Base-by-base conservation (phyloP, 768 basidiomycete genomes). In the Pulveroboletus sp. region DNA sequence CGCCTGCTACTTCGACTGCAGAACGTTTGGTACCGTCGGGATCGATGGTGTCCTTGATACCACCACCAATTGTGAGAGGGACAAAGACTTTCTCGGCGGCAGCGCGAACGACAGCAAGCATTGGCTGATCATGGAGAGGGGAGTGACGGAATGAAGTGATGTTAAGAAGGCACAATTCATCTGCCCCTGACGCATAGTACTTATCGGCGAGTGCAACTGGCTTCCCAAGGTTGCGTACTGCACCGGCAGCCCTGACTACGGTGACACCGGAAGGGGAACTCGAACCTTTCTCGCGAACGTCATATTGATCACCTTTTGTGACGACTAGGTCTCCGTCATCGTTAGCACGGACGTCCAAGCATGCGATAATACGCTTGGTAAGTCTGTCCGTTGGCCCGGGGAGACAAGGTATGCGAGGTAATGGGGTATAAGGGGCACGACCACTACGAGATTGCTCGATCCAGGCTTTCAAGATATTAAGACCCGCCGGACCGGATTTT, bases 81-180 rank as follows among this genome's bases (percentile, higher is more conserved):
- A 99, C 93, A 60, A 94, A 98, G 38, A 98, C 81, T 44, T 82
- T 80, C 66, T 91, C 82, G 1, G 97, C 94, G 0, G 94, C 88
- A 0, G 84, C 84, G 47, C 87, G 85, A 35, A 98, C 91, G 60
- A 99, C 90, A 29, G 91, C 90, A 46, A 99, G 81, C 97, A 99
- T 98, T 1, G 97, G 97, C 70, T 99, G 97, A 69, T 98, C 97
- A 37, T 77, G 85, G 31, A 99, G 77, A 1, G 97, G 94, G 13
- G 93, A 97, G 61, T 90, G 87, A 52, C 97, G 90, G 82, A 99
- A 99, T 53, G 95, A 97, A 14, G 97, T 99, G 76, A 99, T 99
- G 72, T 99, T 99, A 65, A 99, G 86, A 54, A 99, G 84, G 66
- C 93, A 97, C 31, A 99, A 76, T 70, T 99, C 97, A 69, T 99